Evolutionary conservation across 768 basidiomycete species (phyloP), one percentile per base, ranked within the genome.

Genomic region (Clavulina sp.): DNA sequence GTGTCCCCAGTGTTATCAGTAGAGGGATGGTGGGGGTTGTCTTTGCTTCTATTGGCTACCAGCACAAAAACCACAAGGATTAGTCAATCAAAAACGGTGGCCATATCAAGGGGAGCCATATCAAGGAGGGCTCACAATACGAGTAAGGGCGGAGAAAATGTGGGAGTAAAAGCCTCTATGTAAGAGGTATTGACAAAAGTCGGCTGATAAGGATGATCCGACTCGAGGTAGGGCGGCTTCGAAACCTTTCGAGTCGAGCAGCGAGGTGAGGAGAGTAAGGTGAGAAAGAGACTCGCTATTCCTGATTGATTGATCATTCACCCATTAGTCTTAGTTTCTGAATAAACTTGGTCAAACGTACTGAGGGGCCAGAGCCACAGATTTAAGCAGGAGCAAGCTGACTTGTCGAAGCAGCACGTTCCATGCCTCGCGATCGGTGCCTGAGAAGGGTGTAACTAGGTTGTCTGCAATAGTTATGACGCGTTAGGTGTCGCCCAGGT

Each of bases 31-130:
- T 58, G 0, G 75, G 69, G 2, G 76, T 70, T 26, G 71, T 67
- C 61, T 83, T 84, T 31, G 73, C 67, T 36, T 77, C 71, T 0
- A 73, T 38, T 5, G 75, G 75, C 81, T 84, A 56, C 16, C 41
- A 34, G 18, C 48, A 19, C 36, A 50, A 38, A 32, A 0, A 41
- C 32, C n/a, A 30, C 44, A 51, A 26, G 4, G 43, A 5, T 19
- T 28, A 32, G 19, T 9, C 30, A 26, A 28, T 48, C 4, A 13
- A 48, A 16, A 24, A 32, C 36, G 21, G 34, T 43, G 2, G 38
- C 43, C 5, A 40, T 16, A 31, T 18, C 7, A 52, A 40, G n/a
- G 47, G 26, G 38, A 36, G 32, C 52, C 40, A 33, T 9, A 4
- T 21, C n/a, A 32, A 23, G 4, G 4, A 18, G 5, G 5, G 70